phyloP scores from a whole-genome alignment of 345 rosid species.

The Nasturtium officinale region DNA sequence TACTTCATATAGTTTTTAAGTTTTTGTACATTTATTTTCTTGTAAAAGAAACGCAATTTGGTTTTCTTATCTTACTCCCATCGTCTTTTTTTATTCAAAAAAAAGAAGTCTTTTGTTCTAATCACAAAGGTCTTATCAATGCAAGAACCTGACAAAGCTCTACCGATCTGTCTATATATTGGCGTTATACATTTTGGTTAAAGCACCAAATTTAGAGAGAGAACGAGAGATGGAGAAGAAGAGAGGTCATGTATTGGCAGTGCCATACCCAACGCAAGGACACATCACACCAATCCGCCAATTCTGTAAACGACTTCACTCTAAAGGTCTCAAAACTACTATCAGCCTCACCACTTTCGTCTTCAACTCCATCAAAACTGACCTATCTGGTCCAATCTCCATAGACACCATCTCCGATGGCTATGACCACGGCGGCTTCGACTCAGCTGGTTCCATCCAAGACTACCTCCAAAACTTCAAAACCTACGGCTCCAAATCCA shows the following conservation, averaged over 20 bases:
- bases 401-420: slow-evolving; percentile 25
- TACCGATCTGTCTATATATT: neutral
- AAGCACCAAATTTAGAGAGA: neutral
- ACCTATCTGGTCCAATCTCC: slow-evolving; percentile 22
- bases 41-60: neutral
- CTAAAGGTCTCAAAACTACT: slow-evolving; percentile 54
- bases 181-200: neutral
- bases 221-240: slow-evolving; percentile 28
- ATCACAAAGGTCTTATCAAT: slow-evolving; percentile 24
- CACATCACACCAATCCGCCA: slow-evolving; percentile 59
- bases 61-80: slow-evolving; percentile 6
- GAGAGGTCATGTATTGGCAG: slow-evolving; percentile 43
- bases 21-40: no score
- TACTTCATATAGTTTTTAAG: no score
- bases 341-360: slow-evolving; percentile 41
- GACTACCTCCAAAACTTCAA: slow-evolving; percentile 48
- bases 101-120: neutral
- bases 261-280: slow-evolving; percentile 52
- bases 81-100: neutral
- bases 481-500: slow-evolving; percentile 51
- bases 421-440: slow-evolving; percentile 31
- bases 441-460: slow-evolving; percentile 4
- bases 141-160: slow-evolving; percentile 8
- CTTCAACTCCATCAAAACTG: slow-evolving; percentile 45
- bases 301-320: slow-evolving; percentile 56